Conservation (phyloP, 192 early-diverging fungal species). For the Blastocladiella britannica region DNA sequence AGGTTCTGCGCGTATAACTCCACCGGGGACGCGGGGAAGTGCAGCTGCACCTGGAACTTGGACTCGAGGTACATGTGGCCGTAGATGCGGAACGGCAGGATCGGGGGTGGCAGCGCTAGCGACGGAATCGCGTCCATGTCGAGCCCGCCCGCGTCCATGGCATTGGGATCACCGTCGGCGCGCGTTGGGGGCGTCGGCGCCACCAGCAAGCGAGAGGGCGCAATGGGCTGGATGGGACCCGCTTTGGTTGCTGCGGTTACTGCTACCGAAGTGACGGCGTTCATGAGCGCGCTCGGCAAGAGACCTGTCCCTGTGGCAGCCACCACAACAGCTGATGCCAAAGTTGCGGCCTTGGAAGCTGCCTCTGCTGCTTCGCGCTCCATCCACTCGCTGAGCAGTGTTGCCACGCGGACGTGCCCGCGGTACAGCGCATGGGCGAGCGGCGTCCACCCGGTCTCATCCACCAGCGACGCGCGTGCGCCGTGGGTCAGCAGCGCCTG, state of each 20-base stretch:
- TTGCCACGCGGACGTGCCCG: constrained; percentile 23
- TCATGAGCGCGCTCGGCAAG: background rate
- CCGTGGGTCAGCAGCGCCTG: constrained; percentile 57
- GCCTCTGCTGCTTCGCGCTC: constrained; percentile 1
- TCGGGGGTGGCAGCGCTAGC: constrained; percentile 83
- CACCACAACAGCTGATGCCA: no score
- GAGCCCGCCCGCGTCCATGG: constrained; percentile 29
- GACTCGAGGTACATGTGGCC: constrained; percentile 93
- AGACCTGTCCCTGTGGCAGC: no score
- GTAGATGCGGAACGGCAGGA: constrained; percentile 94
- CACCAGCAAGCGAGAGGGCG: constrained; percentile 22
- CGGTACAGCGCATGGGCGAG: constrained; percentile 58
- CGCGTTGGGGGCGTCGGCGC: background rate
- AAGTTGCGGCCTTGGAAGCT: constrained; percentile 4
- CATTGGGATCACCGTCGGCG: constrained; percentile 8
- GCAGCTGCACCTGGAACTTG: constrained; percentile 67
- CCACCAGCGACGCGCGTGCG: constrained; percentile 45
- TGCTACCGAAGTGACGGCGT: no score
- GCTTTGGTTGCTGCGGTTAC: background rate
- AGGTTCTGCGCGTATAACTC: constrained; percentile 5
- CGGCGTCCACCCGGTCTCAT: constrained; percentile 65
- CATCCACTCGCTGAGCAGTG: constrained; percentile 12
- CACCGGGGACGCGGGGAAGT: constrained; percentile 20
- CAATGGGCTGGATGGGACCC: constrained; percentile 15
- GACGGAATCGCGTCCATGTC: constrained; percentile 85